Conservation (phyloP, 768 basidiomycete species). For the Candolleomyces efflorescens region DNA sequence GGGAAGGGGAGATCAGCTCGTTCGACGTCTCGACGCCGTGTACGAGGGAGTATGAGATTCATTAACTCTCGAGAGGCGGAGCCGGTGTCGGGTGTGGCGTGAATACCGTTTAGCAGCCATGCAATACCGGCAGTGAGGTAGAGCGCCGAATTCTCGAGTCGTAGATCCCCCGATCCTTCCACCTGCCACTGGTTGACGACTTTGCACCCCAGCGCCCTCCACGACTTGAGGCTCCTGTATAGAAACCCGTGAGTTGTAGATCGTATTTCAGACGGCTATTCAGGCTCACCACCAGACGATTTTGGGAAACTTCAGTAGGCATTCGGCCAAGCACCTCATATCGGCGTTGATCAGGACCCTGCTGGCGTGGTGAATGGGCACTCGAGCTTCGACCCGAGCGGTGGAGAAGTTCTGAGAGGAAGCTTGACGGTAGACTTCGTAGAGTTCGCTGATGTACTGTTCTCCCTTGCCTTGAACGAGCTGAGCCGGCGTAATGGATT, state of each 20-base stretch:
- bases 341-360: background rate
- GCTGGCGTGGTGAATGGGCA: background rate
- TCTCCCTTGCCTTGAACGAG: background rate
- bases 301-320: background rate
- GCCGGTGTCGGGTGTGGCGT: constrained; percentile 15
- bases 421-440: background rate
- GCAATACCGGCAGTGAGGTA: constrained; percentile 11
- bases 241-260: background rate
- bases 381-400: constrained; percentile 7
- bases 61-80: constrained; percentile 12
- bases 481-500: background rate
- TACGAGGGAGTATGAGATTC: constrained; percentile 8
- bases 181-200: background rate
- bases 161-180: background rate
- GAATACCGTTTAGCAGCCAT: constrained; percentile 14
- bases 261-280: background rate
- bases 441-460: background rate
- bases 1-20: background rate
- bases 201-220: background rate
- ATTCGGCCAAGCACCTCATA: background rate
- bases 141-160: background rate
- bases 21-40: background rate
- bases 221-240: background rate
- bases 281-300: constrained; percentile 7
- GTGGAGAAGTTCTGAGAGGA: background rate